A percentile compares a stretch with the other conserved stretches of the same genome.
Conservation (phyloP, 2,329 filamentous ascomycete genomes). For the Exserohilum turcica region DNA sequence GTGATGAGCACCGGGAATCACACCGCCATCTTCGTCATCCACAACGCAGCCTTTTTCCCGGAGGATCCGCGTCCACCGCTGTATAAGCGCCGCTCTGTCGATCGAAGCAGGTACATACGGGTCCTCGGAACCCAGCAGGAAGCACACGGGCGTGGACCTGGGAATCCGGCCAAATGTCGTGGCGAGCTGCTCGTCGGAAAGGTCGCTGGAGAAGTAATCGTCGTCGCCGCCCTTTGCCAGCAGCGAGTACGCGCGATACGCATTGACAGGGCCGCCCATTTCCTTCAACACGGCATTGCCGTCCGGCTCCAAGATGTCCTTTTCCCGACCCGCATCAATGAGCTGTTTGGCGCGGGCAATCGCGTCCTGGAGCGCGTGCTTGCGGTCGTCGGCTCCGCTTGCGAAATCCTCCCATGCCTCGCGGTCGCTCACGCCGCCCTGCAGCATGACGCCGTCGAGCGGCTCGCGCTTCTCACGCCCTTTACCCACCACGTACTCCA, state of each 20-base stretch:
- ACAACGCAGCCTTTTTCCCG: conserved; percentile 53
- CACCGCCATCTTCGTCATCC: conserved; percentile 55
- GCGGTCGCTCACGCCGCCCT: conserved; percentile 79
- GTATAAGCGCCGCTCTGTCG: conserved; percentile 63
- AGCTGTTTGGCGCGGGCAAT: conserved; percentile 59
- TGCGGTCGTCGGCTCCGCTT: conserved; percentile 28
- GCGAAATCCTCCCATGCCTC: conserved; percentile 58
- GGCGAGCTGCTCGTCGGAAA: conserved; percentile 63
- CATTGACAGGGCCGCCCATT: conserved; percentile 56
- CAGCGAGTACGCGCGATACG: conserved; percentile 64
- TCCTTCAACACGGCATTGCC: conserved; percentile 31
- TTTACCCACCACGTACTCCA: conserved; percentile 63
- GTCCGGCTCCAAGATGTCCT: conserved; percentile 59
- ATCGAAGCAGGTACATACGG: conserved; percentile 65
- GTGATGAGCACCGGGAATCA: conserved; percentile 58
- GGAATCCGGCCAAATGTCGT: conserved; percentile 70
- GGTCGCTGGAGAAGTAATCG: conserved; percentile 84
- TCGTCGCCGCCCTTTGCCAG: conserved; percentile 70
- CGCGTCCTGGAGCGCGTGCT: conserved; percentile 12
- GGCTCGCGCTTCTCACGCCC: conserved; percentile 50
- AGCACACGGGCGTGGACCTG: conserved; percentile 59
- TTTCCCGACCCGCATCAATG: conserved; percentile 60
- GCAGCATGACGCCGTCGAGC: conserved; percentile 77
- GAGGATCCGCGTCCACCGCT: conserved; percentile 59
- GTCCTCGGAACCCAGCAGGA: conserved; percentile 69